Evolutionary conservation across 2,329 filamentous ascomycete species (phyloP), one percentile per base, ranked within the genome.

Genomic region (Hymenoscyphus linearis): DNA sequence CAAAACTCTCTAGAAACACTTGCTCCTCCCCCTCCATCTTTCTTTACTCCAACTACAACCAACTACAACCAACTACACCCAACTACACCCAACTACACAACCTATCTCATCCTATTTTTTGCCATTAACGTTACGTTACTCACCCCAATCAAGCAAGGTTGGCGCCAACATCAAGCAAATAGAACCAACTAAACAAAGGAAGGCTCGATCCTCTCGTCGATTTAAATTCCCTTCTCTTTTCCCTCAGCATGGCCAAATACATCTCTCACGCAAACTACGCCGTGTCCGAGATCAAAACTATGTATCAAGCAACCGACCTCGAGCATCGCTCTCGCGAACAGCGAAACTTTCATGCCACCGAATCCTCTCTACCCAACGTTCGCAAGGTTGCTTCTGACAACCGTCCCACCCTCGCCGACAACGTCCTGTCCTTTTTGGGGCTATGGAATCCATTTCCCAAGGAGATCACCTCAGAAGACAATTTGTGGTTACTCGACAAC

Each of bases 401-500:
- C 2, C 68, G 64, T 10, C 63, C 68, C 4, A 58, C 64, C 2
- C 26, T 68, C 10, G n/a, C 59, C 16, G 63, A 74, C 36, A 72
- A 77, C 36, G 59, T 82, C 54, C 71, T 86, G 27, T 81, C 80
- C 2, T 79, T 80, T 59, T 73, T 86, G 1, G 79, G 80, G 25
- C 72, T 74, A 9, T 67, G 58, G 60, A 88, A 86, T 69, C 86
- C 87, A 0, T 76, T 87, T 13, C 79, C 82, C 0, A 81, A 81
- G 53, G 77, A 80, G 36, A 82, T 91, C 54, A 82, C 85, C 59
- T 78, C 61, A 6, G 68, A 69, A 44, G 89, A 96, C 73, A 85
- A 84, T 14, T 86, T 97, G 47, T 97, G 93, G 93, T 78, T 97
- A 7, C 79, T 97, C 55, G 92, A 98, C 77, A 96, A 95, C 70